A percentile compares a stretch with the other conserved stretches of the same genome.
phyloP scores from a whole-genome alignment of 495 filamentous ascomycete genomes.

The Lophiotrema nucula region DNA sequence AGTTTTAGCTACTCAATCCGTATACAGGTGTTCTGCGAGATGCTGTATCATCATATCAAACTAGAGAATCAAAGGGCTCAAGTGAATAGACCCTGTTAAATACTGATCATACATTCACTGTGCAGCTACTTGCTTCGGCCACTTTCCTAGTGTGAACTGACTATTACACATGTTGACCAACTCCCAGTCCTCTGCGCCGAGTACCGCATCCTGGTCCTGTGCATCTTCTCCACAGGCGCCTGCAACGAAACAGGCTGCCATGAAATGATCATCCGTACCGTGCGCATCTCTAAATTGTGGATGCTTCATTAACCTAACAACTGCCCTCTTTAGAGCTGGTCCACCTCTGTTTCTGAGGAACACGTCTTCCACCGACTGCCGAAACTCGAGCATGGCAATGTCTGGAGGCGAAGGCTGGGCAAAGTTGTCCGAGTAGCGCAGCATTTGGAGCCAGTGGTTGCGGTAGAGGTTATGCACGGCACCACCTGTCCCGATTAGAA shows the following conservation, averaged over 20 bases:
- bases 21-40: no score
- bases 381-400: slow-evolving; percentile 57
- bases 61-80: no score
- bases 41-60: no score
- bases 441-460: slow-evolving; percentile 61
- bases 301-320: slow-evolving; percentile 61
- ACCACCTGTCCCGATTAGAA: slow-evolving; percentile 61
- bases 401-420: slow-evolving; percentile 57
- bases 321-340: slow-evolving; percentile 48
- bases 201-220: slow-evolving; percentile 39
- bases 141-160: slow-evolving; percentile 47
- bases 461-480: slow-evolving; percentile 65
- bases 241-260: slow-evolving; percentile 57
- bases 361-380: slow-evolving; percentile 58
- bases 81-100: no score
- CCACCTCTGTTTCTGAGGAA: slow-evolving; percentile 49
- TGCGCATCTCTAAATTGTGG: slow-evolving; percentile 60
- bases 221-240: slow-evolving; percentile 53
- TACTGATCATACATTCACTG: no score
- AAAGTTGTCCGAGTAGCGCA: slow-evolving; percentile 59
- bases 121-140: not conserved
- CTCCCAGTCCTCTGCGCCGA: slow-evolving; percentile 63
- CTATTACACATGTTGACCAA: slow-evolving; percentile 65
- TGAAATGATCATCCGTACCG: slow-evolving; percentile 64
- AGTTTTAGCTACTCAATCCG: no score